These are phyloP conservation scores for Suillus plorans DNA, from an alignment of 768 basidiomycete species.

Conservation along the genomic window DNA sequence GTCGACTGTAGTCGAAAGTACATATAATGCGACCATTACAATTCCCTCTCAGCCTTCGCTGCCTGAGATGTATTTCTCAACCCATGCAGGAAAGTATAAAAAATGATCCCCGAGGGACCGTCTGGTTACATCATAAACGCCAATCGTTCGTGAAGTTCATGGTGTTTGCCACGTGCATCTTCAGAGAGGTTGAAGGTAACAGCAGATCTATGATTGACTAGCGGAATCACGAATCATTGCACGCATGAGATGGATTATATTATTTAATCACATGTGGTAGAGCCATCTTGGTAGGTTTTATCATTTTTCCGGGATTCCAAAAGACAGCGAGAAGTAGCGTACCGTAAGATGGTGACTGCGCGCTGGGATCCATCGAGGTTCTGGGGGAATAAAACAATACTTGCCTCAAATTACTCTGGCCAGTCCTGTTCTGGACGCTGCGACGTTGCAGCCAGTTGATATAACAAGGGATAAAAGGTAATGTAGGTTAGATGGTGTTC, in stretches of 20 bases:
- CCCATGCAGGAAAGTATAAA: constrained; percentile 19
- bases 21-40: background rate
- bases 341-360: constrained; percentile 76
- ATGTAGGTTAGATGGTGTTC: background rate
- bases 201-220: constrained; percentile 71
- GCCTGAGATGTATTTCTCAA: background rate
- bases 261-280: background rate
- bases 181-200: constrained; percentile 68
- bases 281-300: constrained; percentile 52
- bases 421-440: constrained; percentile 55
- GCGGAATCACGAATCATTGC: background rate
- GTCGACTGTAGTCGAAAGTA: background rate
- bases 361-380: background rate
- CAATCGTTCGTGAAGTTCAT: constrained; percentile 37
- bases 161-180: constrained; percentile 60
- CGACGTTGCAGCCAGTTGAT: constrained; percentile 77
- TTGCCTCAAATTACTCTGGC: constrained; percentile 60
- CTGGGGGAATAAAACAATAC: constrained; percentile 10
- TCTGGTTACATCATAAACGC: constrained; percentile 34
- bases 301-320: constrained; percentile 69
- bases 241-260: constrained; percentile 23
- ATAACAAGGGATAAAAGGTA: constrained; percentile 44
- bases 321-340: constrained; percentile 74
- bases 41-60: background rate
- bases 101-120: constrained; percentile 22